A percentile compares a stretch with the other conserved stretches of the same genome.
Conservation (phyloP, 768 basidiomycete species). For the Mycena rebaudengoi region DNA sequence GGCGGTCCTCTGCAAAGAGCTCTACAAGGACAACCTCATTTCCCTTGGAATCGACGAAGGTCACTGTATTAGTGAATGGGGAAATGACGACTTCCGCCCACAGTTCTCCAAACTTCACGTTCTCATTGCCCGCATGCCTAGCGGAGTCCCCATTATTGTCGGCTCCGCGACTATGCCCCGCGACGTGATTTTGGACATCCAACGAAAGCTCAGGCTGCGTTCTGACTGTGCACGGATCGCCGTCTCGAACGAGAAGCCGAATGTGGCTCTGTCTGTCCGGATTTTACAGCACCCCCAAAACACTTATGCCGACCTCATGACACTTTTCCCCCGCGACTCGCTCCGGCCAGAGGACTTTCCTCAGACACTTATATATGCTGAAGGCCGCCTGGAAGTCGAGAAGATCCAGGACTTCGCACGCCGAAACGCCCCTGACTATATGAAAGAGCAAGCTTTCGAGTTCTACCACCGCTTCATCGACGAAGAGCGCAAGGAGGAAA, state of each 20-base stretch:
- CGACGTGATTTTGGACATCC: constrained; percentile 5
- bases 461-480: constrained; percentile 6
- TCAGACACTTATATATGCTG: constrained; percentile 6
- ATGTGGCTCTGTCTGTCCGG: constrained; percentile 16
- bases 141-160: not conserved
- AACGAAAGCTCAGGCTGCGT: not conserved
- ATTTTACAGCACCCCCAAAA: constrained; percentile 9
- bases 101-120: not conserved
- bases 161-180: constrained; percentile 8
- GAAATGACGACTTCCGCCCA: constrained; percentile 9
- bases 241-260: constrained; percentile 13
- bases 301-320: constrained; percentile 8
- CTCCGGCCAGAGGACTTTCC: not conserved
- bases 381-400: not conserved
- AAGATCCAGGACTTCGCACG: not conserved
- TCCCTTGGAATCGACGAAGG: constrained; percentile 24
- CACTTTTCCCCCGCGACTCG: not conserved
- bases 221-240: not conserved
- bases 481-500: not conserved
- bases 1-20: not conserved
- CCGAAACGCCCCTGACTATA: not conserved
- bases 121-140: constrained; percentile 1
- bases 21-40: constrained; percentile 5
- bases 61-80: constrained; percentile 32
- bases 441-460: not conserved